Evolutionary conservation across 2,329 filamentous ascomycete genomes (phyloP).

Genomic region (Venturiaceae sp.): DNA sequence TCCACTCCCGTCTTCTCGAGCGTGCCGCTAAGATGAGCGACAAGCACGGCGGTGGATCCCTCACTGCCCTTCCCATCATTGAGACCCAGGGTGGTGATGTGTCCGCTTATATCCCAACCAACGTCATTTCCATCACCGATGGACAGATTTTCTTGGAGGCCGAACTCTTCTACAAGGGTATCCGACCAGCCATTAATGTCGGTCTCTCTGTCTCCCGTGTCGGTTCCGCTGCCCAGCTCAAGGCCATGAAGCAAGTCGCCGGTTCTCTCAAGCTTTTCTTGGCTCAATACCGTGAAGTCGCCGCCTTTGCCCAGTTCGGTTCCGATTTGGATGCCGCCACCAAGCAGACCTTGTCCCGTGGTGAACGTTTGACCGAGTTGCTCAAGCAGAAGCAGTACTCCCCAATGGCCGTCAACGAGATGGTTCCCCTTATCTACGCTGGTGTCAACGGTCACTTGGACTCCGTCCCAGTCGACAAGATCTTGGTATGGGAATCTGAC

Average conservation of each 20-base stretch:
- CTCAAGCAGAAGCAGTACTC: conserved; percentile 99
- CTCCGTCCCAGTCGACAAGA: conserved; percentile 77
- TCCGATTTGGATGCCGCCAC: conserved; percentile 98
- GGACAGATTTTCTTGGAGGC: conserved; percentile 99
- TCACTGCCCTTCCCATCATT: conserved; percentile 95
- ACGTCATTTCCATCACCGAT: conserved; percentile 99
- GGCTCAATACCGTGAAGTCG: conserved; percentile 99
- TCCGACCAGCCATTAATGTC: conserved; percentile 99
- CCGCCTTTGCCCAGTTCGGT: conserved; percentile 99
- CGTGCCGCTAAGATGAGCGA: conserved; percentile 99
- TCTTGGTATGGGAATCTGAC: conserved; percentile 88
- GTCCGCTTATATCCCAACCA: conserved; percentile 99
- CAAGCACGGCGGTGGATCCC: conserved; percentile 87
- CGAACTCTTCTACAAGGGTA: conserved; percentile 99
- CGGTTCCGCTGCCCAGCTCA: conserved; percentile 98
- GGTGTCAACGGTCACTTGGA: conserved; percentile 98
- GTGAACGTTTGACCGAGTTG: conserved; percentile 97
- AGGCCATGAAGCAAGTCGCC: conserved; percentile 99
- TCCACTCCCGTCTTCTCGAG: conserved; percentile 98
- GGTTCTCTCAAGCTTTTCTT: conserved; percentile 99
- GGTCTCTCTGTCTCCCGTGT: conserved; percentile 99
- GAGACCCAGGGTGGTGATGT: conserved; percentile 99
- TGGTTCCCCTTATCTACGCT: conserved; percentile 98
- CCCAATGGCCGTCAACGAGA: conserved; percentile 98
- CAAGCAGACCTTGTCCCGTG: conserved; percentile 96